These are phyloP conservation scores for Mortierella claussenii DNA, from an alignment of 192 early-diverging fungal genomes.

Conservation along the genomic window DNA sequence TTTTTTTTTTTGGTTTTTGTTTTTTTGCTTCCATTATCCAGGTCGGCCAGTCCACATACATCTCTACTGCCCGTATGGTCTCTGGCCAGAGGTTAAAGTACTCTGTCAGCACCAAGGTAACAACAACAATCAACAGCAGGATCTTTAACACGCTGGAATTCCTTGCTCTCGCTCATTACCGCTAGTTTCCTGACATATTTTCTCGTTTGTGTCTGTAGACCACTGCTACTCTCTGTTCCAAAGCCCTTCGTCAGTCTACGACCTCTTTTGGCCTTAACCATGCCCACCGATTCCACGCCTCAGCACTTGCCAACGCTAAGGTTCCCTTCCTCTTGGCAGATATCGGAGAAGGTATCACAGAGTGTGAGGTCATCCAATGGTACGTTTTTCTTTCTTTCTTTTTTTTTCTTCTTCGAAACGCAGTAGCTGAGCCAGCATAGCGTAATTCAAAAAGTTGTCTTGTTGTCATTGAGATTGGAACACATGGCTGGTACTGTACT, in stretches of 20 bases:
- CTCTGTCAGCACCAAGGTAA: conserved; percentile 46
- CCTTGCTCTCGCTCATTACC: no score
- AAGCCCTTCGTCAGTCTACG: conserved; percentile 29
- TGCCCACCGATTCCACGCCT: conserved; percentile 63
- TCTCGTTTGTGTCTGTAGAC: no score
- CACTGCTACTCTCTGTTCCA: conserved; percentile 30
- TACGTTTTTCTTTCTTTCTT: no score
- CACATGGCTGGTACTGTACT: no score
- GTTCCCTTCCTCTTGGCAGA: conserved; percentile 92
- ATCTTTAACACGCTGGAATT: no score
- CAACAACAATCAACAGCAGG: not conserved
- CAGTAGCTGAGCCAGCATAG: no score
- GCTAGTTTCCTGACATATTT: no score
- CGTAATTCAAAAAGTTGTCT: no score
- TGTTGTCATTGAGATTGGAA: no score
- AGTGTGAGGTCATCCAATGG: conserved; percentile 99
- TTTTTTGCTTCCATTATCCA: not conserved
- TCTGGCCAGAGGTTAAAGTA: conserved; percentile 50
- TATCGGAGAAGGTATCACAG: conserved; percentile 98
- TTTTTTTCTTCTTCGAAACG: no score
- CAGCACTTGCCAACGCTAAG: conserved; percentile 49
- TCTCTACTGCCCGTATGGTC: conserved; percentile 43
- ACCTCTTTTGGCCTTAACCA: conserved; percentile 20
- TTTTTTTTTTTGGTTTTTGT: not conserved
- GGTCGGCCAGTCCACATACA: conserved; percentile 52